Evolutionary conservation across 305 asterid genomes (phyloP), one percentile per base, ranked within the genome.

Genomic region (Petunia hybrid): DNA sequence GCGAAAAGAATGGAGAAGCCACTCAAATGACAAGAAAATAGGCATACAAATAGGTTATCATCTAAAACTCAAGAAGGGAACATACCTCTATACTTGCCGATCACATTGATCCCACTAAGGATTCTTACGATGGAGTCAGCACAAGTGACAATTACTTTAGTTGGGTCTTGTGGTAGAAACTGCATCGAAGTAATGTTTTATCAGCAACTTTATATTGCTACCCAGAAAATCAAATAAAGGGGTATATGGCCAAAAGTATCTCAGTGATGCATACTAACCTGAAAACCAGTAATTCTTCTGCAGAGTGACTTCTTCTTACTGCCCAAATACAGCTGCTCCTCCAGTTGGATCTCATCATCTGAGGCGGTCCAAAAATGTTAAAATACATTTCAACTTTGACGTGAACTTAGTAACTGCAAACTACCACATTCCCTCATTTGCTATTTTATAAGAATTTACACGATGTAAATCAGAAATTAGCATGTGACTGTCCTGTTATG

Each of bases 251-350:
- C 74, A 80, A 70, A 73, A 41, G 41, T 48, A 42, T 55, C 69
- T 51, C 39, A 82, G 70, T 14, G 59, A 69, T 16, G 62, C 42
- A 45, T 55, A 78, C 78, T 85, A 60, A 96, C 99, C 98, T 96
- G 98, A 89, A 96, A 88, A 80, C 97, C 89, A 13, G 92, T 92
- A 76, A 96, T 91, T 88, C 98, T 89, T 90, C 87, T 96, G 91
- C 91, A 87, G 7, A 89, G 87, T 7, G 97, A 85, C 89, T 93
- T 96, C 95, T 90, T 94, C 86, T 94, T 94, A 79, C 86, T 85
- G 81, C 88, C 74, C 80, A 94, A 88, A 89, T 89, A 90, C 77
- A 87, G 78, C 81, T 83, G 89, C 71, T 83, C 82, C 81, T 93
- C 98, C 89, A 94, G 85, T 77, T 92, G 89, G 82, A 96, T 81